Evolutionary conservation across 116 monocot genomes (phyloP).

Genomic region (Trichopus zeylanicus): DNA sequence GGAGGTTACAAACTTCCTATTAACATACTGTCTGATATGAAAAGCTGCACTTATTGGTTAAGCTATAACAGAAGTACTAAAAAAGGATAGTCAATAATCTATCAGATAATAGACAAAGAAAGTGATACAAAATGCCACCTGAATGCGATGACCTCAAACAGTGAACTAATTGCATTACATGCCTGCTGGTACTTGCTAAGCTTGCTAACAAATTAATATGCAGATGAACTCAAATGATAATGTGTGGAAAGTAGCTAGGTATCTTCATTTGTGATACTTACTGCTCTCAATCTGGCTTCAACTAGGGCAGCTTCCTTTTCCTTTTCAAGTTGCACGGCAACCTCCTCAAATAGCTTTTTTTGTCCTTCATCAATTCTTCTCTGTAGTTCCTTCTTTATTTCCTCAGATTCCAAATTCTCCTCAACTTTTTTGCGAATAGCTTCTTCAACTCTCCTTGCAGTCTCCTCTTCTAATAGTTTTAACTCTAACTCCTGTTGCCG

Average conservation of each 20-base stretch:
- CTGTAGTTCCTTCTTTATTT: constrained; percentile 70
- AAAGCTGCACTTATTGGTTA: not conserved
- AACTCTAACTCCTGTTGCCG: constrained; percentile 85
- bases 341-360: constrained; percentile 75
- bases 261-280: constrained; percentile 5
- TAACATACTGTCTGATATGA: not conserved
- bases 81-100: not conserved
- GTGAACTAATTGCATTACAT: not conserved
- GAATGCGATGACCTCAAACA: not conserved
- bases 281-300: constrained; percentile 83
- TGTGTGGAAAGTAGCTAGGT: not conserved
- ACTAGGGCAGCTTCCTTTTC: constrained; percentile 81
- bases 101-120: not conserved
- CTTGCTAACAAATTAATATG: not conserved
- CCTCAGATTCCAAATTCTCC: constrained; percentile 79
- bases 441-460: constrained; percentile 87
- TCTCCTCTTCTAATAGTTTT: constrained; percentile 90
- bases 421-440: constrained; percentile 88
- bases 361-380: constrained; percentile 67
- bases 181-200: constrained; percentile 2
- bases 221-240: not conserved
- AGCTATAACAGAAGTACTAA: not conserved
- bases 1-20: not conserved
- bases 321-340: constrained; percentile 71
- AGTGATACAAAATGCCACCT: not conserved